Percentiles rank a stretch among this genome's conserved stretches.
Conservation (phyloP, 75 land plant genomes). For the Ceratopteris richardii region DNA sequence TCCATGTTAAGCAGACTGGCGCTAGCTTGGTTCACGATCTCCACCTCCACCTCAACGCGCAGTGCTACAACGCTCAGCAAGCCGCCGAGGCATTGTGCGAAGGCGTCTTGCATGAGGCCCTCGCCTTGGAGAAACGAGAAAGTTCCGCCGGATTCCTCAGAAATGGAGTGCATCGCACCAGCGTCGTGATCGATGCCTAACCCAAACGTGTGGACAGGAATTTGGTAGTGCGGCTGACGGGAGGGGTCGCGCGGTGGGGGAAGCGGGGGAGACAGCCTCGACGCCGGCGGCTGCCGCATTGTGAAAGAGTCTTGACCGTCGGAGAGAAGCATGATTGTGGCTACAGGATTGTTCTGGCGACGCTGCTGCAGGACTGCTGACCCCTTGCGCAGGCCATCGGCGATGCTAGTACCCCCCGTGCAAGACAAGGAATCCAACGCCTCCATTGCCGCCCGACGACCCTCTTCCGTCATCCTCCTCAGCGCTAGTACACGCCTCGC, state of each 20-base stretch:
- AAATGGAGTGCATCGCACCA: conserved; percentile 10
- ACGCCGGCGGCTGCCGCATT: neutral
- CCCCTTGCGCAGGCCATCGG: conserved; percentile 64
- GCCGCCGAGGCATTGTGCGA: conserved; percentile 28
- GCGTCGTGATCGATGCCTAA: conserved; percentile 12
- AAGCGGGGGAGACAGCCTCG: neutral
- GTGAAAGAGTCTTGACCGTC: conserved; percentile 37
- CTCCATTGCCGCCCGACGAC: conserved; percentile 17
- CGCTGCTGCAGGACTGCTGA: conserved; percentile 60
- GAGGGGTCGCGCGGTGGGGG: neutral
- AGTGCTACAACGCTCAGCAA: conserved; percentile 27
- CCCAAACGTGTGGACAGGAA: conserved; percentile 33
- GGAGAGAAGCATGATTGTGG: conserved; percentile 59
- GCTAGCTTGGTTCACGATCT: conserved; percentile 5
- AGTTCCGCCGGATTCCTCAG: conserved; percentile 19
- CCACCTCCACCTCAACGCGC: conserved; percentile 14
- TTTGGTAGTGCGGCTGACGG: conserved; percentile 4
- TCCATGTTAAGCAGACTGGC: conserved; percentile 5
- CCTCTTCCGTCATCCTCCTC: conserved; percentile 20
- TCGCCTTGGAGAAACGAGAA: conserved; percentile 18
- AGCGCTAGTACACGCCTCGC: conserved; percentile 20
- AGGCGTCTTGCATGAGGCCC: conserved; percentile 16
- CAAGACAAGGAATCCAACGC: conserved; percentile 19
- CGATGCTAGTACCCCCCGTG: conserved; percentile 35
- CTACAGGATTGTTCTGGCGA: conserved; percentile 42